Evolutionary conservation across 2,329 filamentous ascomycete species (phyloP), one percentile per base, ranked within the genome.

Genomic region (Ascosphaera aggregata): DNA sequence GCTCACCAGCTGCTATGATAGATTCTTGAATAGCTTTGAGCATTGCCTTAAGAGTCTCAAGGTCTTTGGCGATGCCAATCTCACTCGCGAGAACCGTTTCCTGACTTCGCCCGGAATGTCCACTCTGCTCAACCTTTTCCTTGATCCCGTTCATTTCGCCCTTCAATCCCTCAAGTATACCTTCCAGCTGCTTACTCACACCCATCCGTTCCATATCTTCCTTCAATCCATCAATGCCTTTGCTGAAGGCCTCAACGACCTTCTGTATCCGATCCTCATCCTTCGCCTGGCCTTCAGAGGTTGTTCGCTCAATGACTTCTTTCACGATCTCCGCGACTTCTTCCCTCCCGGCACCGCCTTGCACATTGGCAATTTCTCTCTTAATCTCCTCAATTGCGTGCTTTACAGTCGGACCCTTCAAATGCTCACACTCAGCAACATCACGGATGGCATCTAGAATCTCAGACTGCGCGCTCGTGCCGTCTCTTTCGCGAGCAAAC

Each of bases 41-140:
- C 42, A 94, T 65, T 22, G 76, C 62, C 53, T 94, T 89, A 30
- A 95, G 70, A 42, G 80, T 80, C 54, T 86, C 82, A 45, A 94
- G 75, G 45, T 91, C 81, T 38, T 77, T 71, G 13, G 71, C 58
- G 3, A 71, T 59, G 13, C 62, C 61, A 2, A 57, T 54, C 39
- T 65, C 64, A 36, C 67, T 64, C 7, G 69, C 68, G 36, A 73
- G 56, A 45, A 71, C 67, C 27, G 65, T 66, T 3, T 67, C 67
- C 22, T 70, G 55, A 1, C 59, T 56, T 2, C 60, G 58, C 4
- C 54, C 52, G 2, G 72, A 68, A n/a, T 48, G 47, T 3, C 60
- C 58, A 20, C 53, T 53, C 32, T 56, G 34, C 38, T 65, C 52
- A 18, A 66, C 61, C 40, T 58, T 65, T 37, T 73, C 68, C 2